A percentile compares a stretch with the other conserved stretches of the same genome.
These are phyloP conservation scores for Teratosphaeria destructans DNA, from an alignment of 2,329 filamentous ascomycete genomes.

Conservation along the genomic window DNA sequence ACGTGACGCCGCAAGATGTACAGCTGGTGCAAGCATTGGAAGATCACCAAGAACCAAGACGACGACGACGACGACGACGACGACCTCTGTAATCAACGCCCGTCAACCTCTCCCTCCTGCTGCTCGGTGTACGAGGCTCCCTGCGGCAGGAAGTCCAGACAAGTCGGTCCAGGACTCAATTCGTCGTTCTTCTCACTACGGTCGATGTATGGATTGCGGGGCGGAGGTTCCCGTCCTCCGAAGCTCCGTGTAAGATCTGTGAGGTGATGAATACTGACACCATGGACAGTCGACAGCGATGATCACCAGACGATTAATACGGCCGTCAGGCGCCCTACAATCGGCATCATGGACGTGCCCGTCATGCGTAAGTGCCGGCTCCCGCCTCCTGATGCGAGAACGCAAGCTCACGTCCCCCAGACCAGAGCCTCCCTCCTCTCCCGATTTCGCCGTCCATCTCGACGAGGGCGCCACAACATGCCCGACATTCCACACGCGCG, in stretches of 20 bases:
- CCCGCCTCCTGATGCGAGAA: background rate
- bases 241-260: background rate
- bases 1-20: background rate
- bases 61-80: too few relatives aligned
- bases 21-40: background rate
- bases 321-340: slow-evolving; percentile 15
- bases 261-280: background rate
- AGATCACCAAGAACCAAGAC: background rate
- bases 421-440: slow-evolving; percentile 12
- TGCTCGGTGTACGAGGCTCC: too few relatives aligned
- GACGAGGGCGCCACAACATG: slow-evolving; percentile 30
- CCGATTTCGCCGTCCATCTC: slow-evolving; percentile 10
- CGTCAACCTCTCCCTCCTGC: too few relatives aligned
- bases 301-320: slow-evolving; percentile 21
- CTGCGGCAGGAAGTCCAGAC: too few relatives aligned
- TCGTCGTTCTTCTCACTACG: too few relatives aligned
- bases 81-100: too few relatives aligned
- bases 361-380: slow-evolving; percentile 15
- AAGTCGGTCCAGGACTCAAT: too few relatives aligned
- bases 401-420: slow-evolving; percentile 1
- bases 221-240: background rate
- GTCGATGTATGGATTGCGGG: background rate
- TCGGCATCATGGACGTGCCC: slow-evolving; percentile 19
- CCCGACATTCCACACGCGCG: background rate
- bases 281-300: slow-evolving; percentile 10